These are phyloP conservation scores for Didymosphaeria variabile DNA, from an alignment of 2,329 filamentous ascomycete species.

Conservation along the genomic window DNA sequence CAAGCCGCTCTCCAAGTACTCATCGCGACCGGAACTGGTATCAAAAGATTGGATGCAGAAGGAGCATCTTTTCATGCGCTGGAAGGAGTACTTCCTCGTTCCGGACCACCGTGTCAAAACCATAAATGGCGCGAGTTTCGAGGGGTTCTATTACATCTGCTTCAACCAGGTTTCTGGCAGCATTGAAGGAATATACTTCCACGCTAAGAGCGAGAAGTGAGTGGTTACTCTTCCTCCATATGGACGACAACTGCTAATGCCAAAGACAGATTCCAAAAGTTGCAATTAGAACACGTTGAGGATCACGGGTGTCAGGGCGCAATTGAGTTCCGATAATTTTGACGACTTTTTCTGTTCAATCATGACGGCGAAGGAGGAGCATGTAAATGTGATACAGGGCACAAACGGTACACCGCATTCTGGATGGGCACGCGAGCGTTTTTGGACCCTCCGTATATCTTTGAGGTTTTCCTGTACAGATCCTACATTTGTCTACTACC, in stretches of 20 bases:
- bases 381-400: slow-evolving; percentile 25
- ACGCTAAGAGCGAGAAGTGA: slow-evolving; percentile 96
- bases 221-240: slow-evolving; percentile 48
- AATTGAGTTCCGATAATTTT: slow-evolving; percentile 82
- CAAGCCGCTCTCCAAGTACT: slow-evolving; percentile 74
- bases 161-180: slow-evolving; percentile 91
- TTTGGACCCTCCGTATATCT: slow-evolving; percentile 15
- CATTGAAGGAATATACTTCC: slow-evolving; percentile 95
- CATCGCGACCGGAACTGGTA: slow-evolving; percentile 66
- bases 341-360: slow-evolving; percentile 36
- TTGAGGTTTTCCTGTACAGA: slow-evolving; percentile 37
- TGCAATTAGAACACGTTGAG: slow-evolving; percentile 88
- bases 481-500: slow-evolving; percentile 24
- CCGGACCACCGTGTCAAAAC: slow-evolving; percentile 92
- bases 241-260: slow-evolving; percentile 28
- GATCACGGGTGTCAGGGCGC: slow-evolving; percentile 84
- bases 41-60: slow-evolving; percentile 76
- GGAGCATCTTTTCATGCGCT: slow-evolving; percentile 97
- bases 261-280: slow-evolving; percentile 79
- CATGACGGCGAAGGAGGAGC: slow-evolving; percentile 23
- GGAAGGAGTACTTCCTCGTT: slow-evolving; percentile 98
- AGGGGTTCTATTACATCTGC: slow-evolving; percentile 99
- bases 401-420: slow-evolving; percentile 39
- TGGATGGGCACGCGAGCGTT: slow-evolving; percentile 34
- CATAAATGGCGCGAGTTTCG: slow-evolving; percentile 93